A percentile compares a stretch with the other conserved stretches of the same genome.
Conservation (phyloP, 2,329 filamentous ascomycete species). For the Cordyceps sp. region DNA sequence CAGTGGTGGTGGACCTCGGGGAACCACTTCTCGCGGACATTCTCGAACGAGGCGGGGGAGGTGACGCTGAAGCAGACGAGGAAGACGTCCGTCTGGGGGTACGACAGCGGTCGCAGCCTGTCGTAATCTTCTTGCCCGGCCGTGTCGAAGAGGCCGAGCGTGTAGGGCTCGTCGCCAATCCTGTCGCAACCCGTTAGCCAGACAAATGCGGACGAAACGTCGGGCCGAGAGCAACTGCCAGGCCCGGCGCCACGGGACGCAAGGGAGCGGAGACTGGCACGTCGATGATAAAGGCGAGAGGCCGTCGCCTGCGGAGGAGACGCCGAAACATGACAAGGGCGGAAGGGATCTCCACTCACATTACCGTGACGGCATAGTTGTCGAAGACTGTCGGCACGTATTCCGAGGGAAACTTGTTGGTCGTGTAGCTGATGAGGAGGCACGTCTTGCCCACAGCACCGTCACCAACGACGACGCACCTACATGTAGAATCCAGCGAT, state of each 20-base stretch:
- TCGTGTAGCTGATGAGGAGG: slow-evolving; percentile 97
- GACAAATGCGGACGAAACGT: not conserved
- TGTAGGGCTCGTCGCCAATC: slow-evolving; percentile 98
- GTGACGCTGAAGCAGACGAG: slow-evolving; percentile 98
- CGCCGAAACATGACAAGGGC: no score
- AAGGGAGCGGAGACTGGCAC: no score
- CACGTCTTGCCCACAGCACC: slow-evolving; percentile 99
- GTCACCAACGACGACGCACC: slow-evolving; percentile 97
- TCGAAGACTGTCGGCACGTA: slow-evolving; percentile 99
- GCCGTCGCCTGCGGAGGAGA: no score
- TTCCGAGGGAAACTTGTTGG: slow-evolving; percentile 99
- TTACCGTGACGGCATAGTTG: slow-evolving; percentile 98
- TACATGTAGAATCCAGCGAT: slow-evolving; percentile 19
- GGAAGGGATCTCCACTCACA: no score
- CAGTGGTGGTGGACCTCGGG: slow-evolving; percentile 98
- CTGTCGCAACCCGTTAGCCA: slow-evolving; percentile 28
- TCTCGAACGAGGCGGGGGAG: slow-evolving; percentile 94
- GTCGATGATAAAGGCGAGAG: slow-evolving; percentile 2
- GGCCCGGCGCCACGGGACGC: not conserved
- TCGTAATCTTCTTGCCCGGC: slow-evolving; percentile 99
- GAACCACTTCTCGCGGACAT: slow-evolving; percentile 98
- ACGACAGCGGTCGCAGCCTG: slow-evolving; percentile 85
- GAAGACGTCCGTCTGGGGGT: slow-evolving; percentile 97
- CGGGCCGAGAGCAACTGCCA: slow-evolving; percentile 1
- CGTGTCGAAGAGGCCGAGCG: slow-evolving; percentile 92